Conservation (phyloP, 176 grass and related monocot species). For the Metroxylon sagu region DNA sequence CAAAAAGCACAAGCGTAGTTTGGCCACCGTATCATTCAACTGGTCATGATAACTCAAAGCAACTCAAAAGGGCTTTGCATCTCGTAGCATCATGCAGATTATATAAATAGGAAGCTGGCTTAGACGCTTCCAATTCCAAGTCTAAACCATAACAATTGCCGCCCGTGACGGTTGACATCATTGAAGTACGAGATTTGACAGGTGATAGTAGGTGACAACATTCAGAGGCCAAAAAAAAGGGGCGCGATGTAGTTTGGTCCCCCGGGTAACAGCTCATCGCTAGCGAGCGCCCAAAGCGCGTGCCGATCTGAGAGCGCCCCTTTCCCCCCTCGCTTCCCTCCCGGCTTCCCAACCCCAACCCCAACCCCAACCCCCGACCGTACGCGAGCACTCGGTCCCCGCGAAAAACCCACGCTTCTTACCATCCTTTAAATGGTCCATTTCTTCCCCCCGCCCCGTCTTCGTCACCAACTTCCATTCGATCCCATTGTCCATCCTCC, state of each 20-base stretch:
- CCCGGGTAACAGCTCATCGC: slow-evolving; percentile 49
- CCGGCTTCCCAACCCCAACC: slow-evolving; percentile 18
- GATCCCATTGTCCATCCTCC: slow-evolving; percentile 6
- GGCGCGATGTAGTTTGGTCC: slow-evolving; percentile 15
- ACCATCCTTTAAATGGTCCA: slow-evolving; percentile 33
- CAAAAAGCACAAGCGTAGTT: no score
- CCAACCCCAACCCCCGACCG: not conserved
- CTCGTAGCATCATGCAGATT: no score
- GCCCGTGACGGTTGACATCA: no score
- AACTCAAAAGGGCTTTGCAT: no score
- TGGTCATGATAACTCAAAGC: no score
- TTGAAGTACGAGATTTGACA: no score
- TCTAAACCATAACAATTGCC: no score
- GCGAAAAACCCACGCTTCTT: slow-evolving; percentile 41
- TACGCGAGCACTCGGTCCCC: slow-evolving; percentile 8
- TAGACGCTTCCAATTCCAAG: no score
- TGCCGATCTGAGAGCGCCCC: slow-evolving; percentile 9
- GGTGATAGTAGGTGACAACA: no score
- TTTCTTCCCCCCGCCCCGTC: not conserved
- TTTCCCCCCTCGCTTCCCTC: slow-evolving; percentile 9
- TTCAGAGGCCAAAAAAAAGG: no score
- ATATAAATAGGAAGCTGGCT: no score
- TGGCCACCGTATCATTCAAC: no score
- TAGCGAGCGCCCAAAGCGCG: slow-evolving; percentile 42
- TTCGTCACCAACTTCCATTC: slow-evolving; percentile 1